phyloP scores from a whole-genome alignment of 768 basidiomycete species.

The Boletus coccyginus region DNA sequence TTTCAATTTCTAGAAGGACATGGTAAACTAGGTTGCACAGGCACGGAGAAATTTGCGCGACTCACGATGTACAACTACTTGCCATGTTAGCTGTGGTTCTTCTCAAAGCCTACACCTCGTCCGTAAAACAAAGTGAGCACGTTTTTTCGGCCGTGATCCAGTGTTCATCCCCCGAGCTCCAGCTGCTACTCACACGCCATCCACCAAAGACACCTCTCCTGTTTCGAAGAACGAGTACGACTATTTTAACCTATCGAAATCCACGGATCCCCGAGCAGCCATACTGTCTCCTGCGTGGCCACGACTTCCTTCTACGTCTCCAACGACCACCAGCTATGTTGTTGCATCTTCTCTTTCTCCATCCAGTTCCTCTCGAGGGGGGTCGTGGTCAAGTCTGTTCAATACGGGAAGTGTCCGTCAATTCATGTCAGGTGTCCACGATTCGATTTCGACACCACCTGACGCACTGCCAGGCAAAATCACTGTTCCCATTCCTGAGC shows the following conservation, averaged over 20 bases:
- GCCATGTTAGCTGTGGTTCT: conserved; percentile 74
- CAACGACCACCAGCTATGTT: conserved; percentile 37
- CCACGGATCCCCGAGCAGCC: conserved; percentile 37
- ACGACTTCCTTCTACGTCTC: conserved; percentile 43
- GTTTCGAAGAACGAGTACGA: conserved; percentile 40
- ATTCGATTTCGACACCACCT: conserved; percentile 42
- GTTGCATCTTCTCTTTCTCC: conserved; percentile 42
- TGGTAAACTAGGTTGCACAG: conserved; percentile 27
- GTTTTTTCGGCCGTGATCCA: neutral
- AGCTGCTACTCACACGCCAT: conserved; percentile 13
- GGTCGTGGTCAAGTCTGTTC: conserved; percentile 81
- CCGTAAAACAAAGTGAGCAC: conserved; percentile 16
- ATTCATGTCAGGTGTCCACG: conserved; percentile 61
- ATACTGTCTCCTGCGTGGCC: conserved; percentile 53
- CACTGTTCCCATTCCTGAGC: conserved; percentile 24
- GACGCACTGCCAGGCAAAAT: conserved; percentile 23
- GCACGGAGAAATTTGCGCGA: conserved; percentile 40
- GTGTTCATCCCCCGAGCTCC: neutral
- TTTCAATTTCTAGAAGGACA: neutral
- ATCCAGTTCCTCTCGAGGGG: conserved; percentile 66
- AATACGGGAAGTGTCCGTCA: conserved; percentile 65
- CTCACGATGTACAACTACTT: conserved; percentile 77
- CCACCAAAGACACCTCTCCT: conserved; percentile 17
- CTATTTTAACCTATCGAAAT: conserved; percentile 51
- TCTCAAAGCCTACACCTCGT: conserved; percentile 41